Evolutionary conservation across 257 asterid genomes (phyloP).

Genomic region (Solanum sparsipilum): DNA sequence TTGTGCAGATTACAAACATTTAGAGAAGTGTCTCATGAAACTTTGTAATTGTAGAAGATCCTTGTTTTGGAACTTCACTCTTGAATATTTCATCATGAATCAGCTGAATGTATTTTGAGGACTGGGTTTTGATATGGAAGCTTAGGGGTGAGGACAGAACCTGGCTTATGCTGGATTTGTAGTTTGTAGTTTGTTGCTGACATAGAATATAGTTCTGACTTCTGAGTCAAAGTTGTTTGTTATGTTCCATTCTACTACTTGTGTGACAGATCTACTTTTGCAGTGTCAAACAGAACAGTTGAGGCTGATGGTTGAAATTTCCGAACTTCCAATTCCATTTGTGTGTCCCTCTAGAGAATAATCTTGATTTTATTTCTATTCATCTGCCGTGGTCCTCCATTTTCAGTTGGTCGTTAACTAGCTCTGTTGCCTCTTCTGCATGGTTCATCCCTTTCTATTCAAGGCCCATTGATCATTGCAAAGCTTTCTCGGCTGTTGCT

Average conservation of each 20-base stretch:
- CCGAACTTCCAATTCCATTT: not conserved
- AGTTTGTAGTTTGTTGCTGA: not conserved
- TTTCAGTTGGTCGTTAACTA: not conserved
- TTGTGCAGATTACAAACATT: constrained; percentile 59
- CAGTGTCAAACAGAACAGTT: not conserved
- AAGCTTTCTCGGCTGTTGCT: not conserved
- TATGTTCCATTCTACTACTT: not conserved
- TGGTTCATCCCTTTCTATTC: not conserved
- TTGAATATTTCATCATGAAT: constrained; percentile 17
- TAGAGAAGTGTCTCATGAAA: constrained; percentile 36
- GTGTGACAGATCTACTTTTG: not conserved
- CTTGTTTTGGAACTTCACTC: constrained; percentile 27
- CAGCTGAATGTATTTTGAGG: constrained; percentile 18
- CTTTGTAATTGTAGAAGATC: constrained; percentile 24
- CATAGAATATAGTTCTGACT: not conserved
- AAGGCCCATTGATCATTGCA: not conserved
- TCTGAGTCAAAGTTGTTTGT: not conserved
- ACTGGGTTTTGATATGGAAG: constrained; percentile 18
- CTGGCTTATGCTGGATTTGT: constrained; percentile 4
- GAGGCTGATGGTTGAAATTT: not conserved
- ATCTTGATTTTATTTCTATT: not conserved
- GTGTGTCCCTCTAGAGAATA: not conserved
- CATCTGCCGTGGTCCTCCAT: not conserved
- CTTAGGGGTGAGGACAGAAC: constrained; percentile 27
- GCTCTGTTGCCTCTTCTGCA: not conserved